Evolutionary conservation across 495 filamentous ascomycete species (phyloP), one percentile per base, ranked within the genome.

Genomic region (Tuber indicum): DNA sequence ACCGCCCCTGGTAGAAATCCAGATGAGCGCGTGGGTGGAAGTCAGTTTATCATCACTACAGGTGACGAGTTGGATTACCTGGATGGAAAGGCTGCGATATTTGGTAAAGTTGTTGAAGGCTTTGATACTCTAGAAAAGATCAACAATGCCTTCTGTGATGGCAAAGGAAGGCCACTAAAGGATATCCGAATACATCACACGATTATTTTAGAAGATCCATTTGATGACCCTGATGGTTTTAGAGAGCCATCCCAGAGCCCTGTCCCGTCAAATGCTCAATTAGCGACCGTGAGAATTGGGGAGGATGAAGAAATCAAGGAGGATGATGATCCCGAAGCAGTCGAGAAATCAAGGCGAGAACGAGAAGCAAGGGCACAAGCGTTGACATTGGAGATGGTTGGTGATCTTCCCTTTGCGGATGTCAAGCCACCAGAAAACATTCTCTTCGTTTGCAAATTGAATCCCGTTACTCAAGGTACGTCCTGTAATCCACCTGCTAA

Each of bases 381-480:
- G 3, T 84, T 99, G 78, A 99, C 96, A 0, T 87, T 99, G 66
- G 96, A 99, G 84, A 97, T 99, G 91, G 94, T 99, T 84, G 96
- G 96, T 39, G 96, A 99, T 85, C 88, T 99, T 75, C 96, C 96
- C 17, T 99, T 97, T 84, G 96, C 96, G 75, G 96, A 98, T 85
- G 95, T 99, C 84, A 97, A 96, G 78, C 96, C 96, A 9, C 96
- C 96, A 1, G 96, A 99, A 85, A 98, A 99, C 83, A 91, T 99
- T 43, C 87, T 99, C 19, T 99, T 99, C 82, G 96, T 99, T 76
- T 99, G 96, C 91, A 98, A 99, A 84, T 87, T 99, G 39, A 99
- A 99, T 78, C 96, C 96, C 0, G 94, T 99, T 71, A 99, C 96
- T 72, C 90, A 91, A 90, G 89, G 89, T 90, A 83, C 75, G 85